These are phyloP conservation scores for Starmerella apicola DNA, from an alignment of 805 yeast genomes.

Conservation along the genomic window DNA sequence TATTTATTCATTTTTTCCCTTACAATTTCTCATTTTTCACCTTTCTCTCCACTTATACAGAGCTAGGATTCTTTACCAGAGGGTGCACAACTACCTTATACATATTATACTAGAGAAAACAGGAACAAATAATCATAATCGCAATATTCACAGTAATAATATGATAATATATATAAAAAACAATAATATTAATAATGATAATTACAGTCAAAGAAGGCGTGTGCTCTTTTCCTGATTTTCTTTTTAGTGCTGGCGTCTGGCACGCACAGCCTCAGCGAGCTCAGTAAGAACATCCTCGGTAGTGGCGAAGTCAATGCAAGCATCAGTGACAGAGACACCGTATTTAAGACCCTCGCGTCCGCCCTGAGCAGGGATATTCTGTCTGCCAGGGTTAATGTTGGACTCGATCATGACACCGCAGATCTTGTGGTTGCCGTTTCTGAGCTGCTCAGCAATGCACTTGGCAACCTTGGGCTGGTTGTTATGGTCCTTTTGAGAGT, in stretches of 20 bases:
- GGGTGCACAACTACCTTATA: too few species aligned
- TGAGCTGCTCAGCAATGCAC: constrained; percentile 63
- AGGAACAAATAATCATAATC: too few species aligned
- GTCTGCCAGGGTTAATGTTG: constrained; percentile 84
- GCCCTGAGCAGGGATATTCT: constrained; percentile 56
- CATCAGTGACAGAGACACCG: constrained; percentile 96
- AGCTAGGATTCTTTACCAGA: too few species aligned
- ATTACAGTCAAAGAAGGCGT: background rate
- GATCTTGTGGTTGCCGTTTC: constrained; percentile 58
- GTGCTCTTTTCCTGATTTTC: background rate
- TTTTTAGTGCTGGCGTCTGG: constrained; percentile 41
- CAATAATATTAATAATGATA: background rate
- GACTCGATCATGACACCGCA: constrained; percentile 97
- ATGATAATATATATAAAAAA: background rate
- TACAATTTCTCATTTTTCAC: too few species aligned
- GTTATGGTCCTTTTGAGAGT: constrained; percentile 77
- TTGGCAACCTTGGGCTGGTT: constrained; percentile 87
- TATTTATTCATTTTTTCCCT: too few species aligned
- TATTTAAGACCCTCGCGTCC: constrained; percentile 56
- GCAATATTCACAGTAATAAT: too few species aligned
- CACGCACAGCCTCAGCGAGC: constrained; percentile 68
- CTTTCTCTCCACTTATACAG: too few species aligned
- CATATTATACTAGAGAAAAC: too few species aligned
- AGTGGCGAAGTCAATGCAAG: constrained; percentile 83
- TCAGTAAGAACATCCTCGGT: constrained; percentile 60